Evolutionary conservation across 2,329 filamentous ascomycete genomes (phyloP).

Genomic region (Neurospora sp.): DNA sequence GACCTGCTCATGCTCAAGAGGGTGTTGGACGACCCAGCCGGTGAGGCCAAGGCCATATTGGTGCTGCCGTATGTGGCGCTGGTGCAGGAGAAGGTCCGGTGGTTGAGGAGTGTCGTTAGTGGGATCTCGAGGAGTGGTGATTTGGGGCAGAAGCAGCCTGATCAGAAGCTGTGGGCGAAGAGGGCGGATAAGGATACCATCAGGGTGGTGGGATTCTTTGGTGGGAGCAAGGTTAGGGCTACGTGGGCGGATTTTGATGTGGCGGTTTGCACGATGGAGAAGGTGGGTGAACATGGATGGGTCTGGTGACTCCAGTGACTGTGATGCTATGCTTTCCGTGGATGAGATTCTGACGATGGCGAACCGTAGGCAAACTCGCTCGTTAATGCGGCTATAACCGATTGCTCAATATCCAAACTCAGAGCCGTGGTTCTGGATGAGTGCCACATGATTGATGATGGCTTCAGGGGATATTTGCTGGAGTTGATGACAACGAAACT

Average conservation of each 20-base stretch:
- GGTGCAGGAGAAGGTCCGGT: slow-evolving; percentile 70
- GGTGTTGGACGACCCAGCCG: slow-evolving; percentile 44
- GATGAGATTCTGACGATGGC: slow-evolving; percentile 2
- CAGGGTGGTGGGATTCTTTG: slow-evolving; percentile 64
- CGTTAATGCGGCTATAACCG: slow-evolving; percentile 63
- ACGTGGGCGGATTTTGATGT: slow-evolving; percentile 70
- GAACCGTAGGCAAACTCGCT: slow-evolving; percentile 58
- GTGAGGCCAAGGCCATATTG: slow-evolving; percentile 57
- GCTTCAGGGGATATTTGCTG: slow-evolving; percentile 63
- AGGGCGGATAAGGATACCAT: slow-evolving; percentile 49
- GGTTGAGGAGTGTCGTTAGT: slow-evolving; percentile 58
- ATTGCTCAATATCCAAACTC: slow-evolving; percentile 55
- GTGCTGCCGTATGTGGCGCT: slow-evolving; percentile 71
- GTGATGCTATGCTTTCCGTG: neutral
- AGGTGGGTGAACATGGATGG: slow-evolving; percentile 32
- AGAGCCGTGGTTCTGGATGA: slow-evolving; percentile 65
- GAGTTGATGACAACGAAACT: slow-evolving; percentile 68
- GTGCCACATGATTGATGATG: slow-evolving; percentile 74
- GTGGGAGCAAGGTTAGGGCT: slow-evolving; percentile 56
- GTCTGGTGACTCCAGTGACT: neutral
- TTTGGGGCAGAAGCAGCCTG: slow-evolving; percentile 20
- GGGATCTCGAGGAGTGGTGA: slow-evolving; percentile 38
- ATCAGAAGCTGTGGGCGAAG: slow-evolving; percentile 38
- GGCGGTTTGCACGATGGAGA: slow-evolving; percentile 72
- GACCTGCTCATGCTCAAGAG: slow-evolving; percentile 64